Base-by-base conservation (phyloP, 176 grass and related monocot genomes). In the Poa pratensis region DNA sequence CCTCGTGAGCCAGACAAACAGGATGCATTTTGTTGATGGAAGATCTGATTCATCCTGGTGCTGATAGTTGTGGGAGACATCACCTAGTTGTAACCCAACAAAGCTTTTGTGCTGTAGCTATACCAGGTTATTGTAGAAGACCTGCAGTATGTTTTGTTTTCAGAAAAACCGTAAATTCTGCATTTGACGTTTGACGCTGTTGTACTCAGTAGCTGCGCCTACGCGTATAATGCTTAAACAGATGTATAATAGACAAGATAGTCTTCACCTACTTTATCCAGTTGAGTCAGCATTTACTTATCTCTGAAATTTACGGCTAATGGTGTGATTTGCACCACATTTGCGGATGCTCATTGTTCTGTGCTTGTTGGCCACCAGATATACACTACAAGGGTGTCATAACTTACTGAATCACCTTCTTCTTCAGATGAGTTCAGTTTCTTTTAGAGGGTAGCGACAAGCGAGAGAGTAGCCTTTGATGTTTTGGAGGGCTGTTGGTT, bases 31-130 rank as follows among this genome's bases (percentile, higher is more conserved):
- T 42, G 4, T 6, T 35, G 27, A 50, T 43, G 24, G 4, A 27
- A 8, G 19, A 51, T 61, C 22, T 62, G 52, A 28, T 62, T 53
- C 53, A 7, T 78, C 59, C 15, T 63, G 65, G 24, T n/a, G 74
- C 64, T n/a, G n/a, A n/a, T n/a, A n/a, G n/a, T n/a, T 19, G 26
- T 45, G 73, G 84, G 55, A 60, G 15, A 83, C 80, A 86, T 51
- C 84, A 65, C 24, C 84, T 77, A 82, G 88, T 37, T 90, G 83
- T 90, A 86, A 82, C 88, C 63, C 65, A 48, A 19, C 12, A 43
- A 24, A 73, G 32, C 34, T 55, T 74, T 48, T 20, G 15, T 54
- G 16, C 5, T 53, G 17, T 22, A 49, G 37, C 57, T 69, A 69
- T 28, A 14, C 62, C 5, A 39, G 14, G 20, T 52, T 89, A n/a